Evolutionary conservation across 2,329 filamentous ascomycete genomes (phyloP).

Genomic region (Aspergillus udagawae): DNA sequence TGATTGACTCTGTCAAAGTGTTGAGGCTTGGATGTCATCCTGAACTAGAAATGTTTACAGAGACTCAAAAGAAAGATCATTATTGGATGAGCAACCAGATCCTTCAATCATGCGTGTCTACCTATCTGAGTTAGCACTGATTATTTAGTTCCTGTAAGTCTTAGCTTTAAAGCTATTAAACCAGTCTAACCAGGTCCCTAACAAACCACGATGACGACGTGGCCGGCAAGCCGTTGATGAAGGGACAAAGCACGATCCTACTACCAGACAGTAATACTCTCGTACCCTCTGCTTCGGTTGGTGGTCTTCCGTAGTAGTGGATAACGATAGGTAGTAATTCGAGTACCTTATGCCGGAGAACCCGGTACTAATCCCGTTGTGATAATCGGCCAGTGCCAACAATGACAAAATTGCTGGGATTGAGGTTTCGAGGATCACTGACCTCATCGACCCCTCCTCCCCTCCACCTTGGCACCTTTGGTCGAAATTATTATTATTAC

Average conservation of each 20-base stretch:
- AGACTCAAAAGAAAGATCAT: background rate
- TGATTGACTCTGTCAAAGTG: background rate
- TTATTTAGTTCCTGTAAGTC: background rate
- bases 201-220: background rate
- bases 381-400: background rate
- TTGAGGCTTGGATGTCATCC: background rate
- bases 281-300: background rate
- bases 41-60: background rate
- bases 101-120: background rate
- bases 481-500: background rate
- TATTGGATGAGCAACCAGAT: background rate
- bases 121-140: conserved; percentile 5
- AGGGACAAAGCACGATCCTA: background rate
- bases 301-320: background rate
- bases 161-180: background rate
- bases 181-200: background rate
- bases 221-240: background rate
- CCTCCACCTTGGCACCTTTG: background rate
- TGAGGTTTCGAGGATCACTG: conserved; percentile 13
- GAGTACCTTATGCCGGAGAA: conserved; percentile 6
- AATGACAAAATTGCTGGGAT: conserved; percentile 4
- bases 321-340: background rate
- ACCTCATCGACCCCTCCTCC: conserved; percentile 30
- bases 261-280: background rate
- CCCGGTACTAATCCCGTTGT: conserved; percentile 19